Evolutionary conservation across 306 rosid species (phyloP).

Genomic region (Leucaena leucocephala): DNA sequence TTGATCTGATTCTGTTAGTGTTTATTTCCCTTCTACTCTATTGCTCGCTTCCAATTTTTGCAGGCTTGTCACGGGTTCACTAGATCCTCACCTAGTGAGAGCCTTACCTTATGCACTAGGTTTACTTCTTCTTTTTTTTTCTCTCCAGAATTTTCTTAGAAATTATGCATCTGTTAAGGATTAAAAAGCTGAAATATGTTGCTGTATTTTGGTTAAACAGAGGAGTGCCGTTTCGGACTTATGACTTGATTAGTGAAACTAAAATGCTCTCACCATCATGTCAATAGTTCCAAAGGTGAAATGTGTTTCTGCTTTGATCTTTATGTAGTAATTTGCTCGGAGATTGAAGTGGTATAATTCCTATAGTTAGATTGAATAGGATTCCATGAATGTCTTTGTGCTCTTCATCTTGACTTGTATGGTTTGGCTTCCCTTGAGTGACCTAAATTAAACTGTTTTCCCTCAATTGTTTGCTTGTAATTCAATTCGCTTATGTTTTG

Average conservation of each 20-base stretch:
- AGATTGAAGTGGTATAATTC: conserved; percentile 21
- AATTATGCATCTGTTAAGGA: conserved; percentile 17
- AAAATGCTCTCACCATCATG: neutral
- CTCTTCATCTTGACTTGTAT: neutral
- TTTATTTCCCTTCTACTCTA: neutral
- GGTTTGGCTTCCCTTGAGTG: conserved; percentile 8
- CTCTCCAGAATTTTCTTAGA: neutral
- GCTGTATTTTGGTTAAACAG: neutral
- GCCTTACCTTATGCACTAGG: too few relatives aligned
- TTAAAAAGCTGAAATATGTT: conserved; percentile 9
- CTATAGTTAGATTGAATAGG: conserved; percentile 22
- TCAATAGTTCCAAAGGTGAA: neutral
- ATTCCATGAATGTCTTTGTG: conserved; percentile 20
- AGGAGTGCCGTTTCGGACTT: neutral
- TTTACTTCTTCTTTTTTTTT: neutral
- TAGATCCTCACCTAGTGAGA: too few relatives aligned
- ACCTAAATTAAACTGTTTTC: neutral
- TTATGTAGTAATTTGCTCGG: neutral
- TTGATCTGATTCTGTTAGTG: conserved; percentile 13
- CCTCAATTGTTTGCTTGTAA: neutral
- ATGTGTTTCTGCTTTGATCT: conserved; percentile 4
- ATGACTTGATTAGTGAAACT: neutral
- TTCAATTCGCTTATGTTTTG: neutral
- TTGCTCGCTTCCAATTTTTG: conserved; percentile 21
- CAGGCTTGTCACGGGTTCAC: neutral